Base-by-base conservation (phyloP, 2,329 filamentous ascomycete species). In the Hypocrella siamensis region DNA sequence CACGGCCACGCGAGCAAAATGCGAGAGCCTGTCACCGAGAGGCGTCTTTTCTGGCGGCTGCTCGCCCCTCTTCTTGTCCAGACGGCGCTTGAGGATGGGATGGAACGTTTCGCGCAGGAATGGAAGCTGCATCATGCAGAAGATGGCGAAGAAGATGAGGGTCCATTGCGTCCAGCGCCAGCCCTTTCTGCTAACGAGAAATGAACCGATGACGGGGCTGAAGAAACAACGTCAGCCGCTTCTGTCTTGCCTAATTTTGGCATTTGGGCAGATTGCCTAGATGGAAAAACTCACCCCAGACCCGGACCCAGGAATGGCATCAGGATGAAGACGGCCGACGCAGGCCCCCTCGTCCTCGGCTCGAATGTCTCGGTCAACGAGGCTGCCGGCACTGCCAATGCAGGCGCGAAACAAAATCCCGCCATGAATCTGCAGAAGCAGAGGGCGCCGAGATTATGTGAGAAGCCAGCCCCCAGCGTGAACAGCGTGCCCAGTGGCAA, bases 161-260 rank as follows among this genome's bases (percentile, higher is more conserved):
- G 59, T 62, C 52, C 57, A 70, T 33, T 67, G 57, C 0, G 64
- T 69, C 66, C 66, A 70, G 5, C 63, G 56, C 66, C 65, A 70
- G 19, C 51, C 53, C 32, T 60, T 60, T 5, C 56, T 51, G 16
- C 51, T 46, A 2, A 56, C 53, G 5, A 65, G 51, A 35, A 66
- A 68, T 0, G 64, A 57, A 8, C 65, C 63, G 7, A 67, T 52
- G 6, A 66, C 53, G 5, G 64, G 63, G 0, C 59, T 62, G 8
- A 17, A 7, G 8, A 29, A 37, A 5, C 25, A 10, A 11, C n/a
- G 25, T 26, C 25, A 26, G 25, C 25, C 4, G 7, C 15, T 10
- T 3, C 3, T 24, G 8, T 24, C 3, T 24, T 24, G 8, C 21
- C 21, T 9, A 7, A 7, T 22, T 22, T 22, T n/a, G 34, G n/a